A percentile compares a stretch with the other conserved stretches of the same genome.
phyloP scores from a whole-genome alignment of 129 eudicot genomes.

The Sambucus nigra region DNA sequence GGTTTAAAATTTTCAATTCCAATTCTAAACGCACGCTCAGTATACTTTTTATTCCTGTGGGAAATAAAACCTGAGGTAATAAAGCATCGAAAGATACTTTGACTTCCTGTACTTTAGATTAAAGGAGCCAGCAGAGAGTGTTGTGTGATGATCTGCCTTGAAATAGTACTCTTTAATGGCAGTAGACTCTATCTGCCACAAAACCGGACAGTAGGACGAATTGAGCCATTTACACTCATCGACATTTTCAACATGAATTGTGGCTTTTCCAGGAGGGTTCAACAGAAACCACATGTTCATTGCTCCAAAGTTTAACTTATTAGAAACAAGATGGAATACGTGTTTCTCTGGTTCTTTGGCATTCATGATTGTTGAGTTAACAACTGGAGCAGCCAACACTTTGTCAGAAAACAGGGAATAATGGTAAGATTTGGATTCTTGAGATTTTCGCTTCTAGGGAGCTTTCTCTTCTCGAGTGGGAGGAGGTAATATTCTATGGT shows the following conservation, averaged over 20 bases:
- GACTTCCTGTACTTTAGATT: slow-evolving; percentile 90
- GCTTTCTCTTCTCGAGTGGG: slow-evolving; percentile 56
- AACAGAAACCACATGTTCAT: slow-evolving; percentile 96
- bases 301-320: slow-evolving; percentile 86
- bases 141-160: slow-evolving; percentile 78
- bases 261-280: slow-evolving; percentile 97
- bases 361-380: slow-evolving; percentile 70
- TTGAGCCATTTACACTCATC: slow-evolving; percentile 94
- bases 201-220: slow-evolving; percentile 89
- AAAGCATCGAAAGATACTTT: slow-evolving; percentile 89
- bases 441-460: slow-evolving; percentile 73
- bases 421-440: slow-evolving; percentile 81
- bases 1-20: too few relatives aligned
- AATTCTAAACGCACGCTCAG: too few relatives aligned
- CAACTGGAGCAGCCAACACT: slow-evolving; percentile 94
- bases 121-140: slow-evolving; percentile 63
- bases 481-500: slow-evolving; percentile 89
- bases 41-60: too few relatives aligned
- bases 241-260: slow-evolving; percentile 91
- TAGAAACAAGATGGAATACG: slow-evolving; percentile 88
- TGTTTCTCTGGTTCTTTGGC: slow-evolving; percentile 98
- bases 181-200: slow-evolving; percentile 81
- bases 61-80: slow-evolving; percentile 86
- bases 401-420: slow-evolving; percentile 94
- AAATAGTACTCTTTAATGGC: slow-evolving; percentile 96